Conservation (phyloP, 176 grass and related monocot species). For the Carex scoparia region DNA sequence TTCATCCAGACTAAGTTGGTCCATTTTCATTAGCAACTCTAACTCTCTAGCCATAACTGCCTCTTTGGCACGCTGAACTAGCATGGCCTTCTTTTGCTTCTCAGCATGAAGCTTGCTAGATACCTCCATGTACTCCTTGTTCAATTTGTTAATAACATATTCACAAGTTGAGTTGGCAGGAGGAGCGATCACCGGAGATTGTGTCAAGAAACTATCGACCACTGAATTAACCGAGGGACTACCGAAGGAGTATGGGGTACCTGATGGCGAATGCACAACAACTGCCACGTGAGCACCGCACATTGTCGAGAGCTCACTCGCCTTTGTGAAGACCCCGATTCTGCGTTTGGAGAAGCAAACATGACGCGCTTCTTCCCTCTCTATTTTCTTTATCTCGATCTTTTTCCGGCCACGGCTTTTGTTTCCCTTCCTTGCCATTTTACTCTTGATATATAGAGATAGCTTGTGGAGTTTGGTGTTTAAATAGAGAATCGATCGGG, state of each 20-base stretch:
- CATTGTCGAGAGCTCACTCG: conserved; percentile 39
- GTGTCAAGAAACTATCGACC: conserved; percentile 19
- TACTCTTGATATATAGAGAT: not conserved
- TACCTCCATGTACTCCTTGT: conserved; percentile 28
- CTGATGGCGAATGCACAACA: conserved; percentile 38
- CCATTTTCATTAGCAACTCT: conserved; percentile 1
- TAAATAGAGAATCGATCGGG: not conserved
- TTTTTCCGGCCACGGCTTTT: conserved; percentile 42
- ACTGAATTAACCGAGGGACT: conserved; percentile 17
- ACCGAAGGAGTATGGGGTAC: conserved; percentile 30
- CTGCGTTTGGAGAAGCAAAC: conserved; percentile 56
- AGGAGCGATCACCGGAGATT: not conserved
- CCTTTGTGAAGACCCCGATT: conserved; percentile 51
- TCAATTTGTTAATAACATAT: not conserved
- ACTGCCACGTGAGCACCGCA: conserved; percentile 43
- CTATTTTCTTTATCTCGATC: conserved; percentile 48
- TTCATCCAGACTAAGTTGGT: conserved; percentile 19
- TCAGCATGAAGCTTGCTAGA: not conserved
- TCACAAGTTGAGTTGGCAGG: not conserved
- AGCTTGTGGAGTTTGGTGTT: not conserved
- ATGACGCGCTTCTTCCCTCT: conserved; percentile 45
- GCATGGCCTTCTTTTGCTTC: not conserved
- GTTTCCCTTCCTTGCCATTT: conserved; percentile 31
- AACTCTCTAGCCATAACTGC: not conserved
- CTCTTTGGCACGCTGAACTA: not conserved